A percentile compares a stretch with the other conserved stretches of the same genome.
Evolutionary conservation across 768 basidiomycete species (phyloP).

Genomic region (Panus rudis): DNA sequence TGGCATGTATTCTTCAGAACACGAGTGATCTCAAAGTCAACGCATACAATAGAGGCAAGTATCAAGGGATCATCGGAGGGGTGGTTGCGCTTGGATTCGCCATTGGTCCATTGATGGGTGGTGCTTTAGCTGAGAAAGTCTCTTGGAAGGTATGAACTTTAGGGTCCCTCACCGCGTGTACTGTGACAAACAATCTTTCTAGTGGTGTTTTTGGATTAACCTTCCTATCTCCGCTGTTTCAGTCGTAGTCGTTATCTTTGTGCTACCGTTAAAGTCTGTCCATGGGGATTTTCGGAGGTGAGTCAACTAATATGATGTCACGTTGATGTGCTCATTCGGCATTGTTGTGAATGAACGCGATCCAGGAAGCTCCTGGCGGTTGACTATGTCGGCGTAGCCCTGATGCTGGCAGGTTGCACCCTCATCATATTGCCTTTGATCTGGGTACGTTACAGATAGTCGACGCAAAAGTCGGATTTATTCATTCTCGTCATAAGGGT

Average conservation of each 20-base stretch:
- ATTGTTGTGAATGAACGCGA: not conserved
- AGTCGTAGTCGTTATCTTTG: slow-evolving; percentile 48
- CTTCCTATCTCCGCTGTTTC: slow-evolving; percentile 51
- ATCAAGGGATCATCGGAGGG: slow-evolving; percentile 66
- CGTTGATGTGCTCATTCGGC: not conserved
- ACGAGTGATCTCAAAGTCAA: not conserved
- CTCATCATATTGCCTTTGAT: slow-evolving; percentile 65
- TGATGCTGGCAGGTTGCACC: slow-evolving; percentile 56
- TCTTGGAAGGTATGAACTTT: slow-evolving; percentile 46
- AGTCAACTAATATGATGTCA: too few species aligned
- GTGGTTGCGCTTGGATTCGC: slow-evolving; percentile 56
- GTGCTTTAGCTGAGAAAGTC: slow-evolving; percentile 52
- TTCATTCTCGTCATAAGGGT: slow-evolving; percentile 36
- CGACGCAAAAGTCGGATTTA: not conserved
- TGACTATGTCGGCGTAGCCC: slow-evolving; percentile 53
- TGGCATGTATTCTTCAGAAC: not conserved
- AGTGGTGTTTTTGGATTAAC: slow-evolving; percentile 77
- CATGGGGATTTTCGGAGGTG: slow-evolving; percentile 50
- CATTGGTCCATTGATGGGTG: slow-evolving; percentile 63
- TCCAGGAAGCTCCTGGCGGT: slow-evolving; percentile 54
- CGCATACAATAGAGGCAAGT: slow-evolving; percentile 49
- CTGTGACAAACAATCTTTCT: not conserved
- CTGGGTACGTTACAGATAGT: slow-evolving; percentile 40
- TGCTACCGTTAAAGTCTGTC: slow-evolving; percentile 66
- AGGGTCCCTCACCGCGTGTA: not conserved